phyloP scores from a whole-genome alignment of 2,329 filamentous ascomycete species.

The Cladosporium halotolerans region DNA sequence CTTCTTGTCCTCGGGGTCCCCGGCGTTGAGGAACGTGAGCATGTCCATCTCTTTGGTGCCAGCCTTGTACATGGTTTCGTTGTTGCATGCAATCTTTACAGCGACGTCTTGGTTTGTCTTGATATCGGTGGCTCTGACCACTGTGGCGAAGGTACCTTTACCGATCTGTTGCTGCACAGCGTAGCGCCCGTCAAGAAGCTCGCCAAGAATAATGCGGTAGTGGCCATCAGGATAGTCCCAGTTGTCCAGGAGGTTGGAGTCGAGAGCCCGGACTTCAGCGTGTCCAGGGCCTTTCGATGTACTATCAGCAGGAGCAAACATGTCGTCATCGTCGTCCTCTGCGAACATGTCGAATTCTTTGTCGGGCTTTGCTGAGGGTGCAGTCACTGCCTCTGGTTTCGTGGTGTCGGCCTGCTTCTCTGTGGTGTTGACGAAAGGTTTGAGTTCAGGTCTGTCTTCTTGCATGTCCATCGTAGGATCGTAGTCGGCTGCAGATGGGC shows the following conservation, averaged over 20 bases:
- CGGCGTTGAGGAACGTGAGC: conserved; percentile 74
- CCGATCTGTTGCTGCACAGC: conserved; percentile 82
- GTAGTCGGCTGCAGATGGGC: conserved; percentile 87
- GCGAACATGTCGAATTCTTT: conserved; percentile 60
- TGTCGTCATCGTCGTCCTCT: conserved; percentile 67
- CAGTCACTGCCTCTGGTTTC: not conserved
- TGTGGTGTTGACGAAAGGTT: conserved; percentile 15
- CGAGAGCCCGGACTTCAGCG: conserved; percentile 46
- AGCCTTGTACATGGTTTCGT: conserved; percentile 67
- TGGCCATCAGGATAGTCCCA: conserved; percentile 93
- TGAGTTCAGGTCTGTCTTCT: conserved; percentile 53
- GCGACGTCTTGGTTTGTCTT: conserved; percentile 68
- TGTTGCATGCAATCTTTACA: conserved; percentile 96
- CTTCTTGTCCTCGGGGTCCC: conserved; percentile 82
- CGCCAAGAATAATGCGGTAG: conserved; percentile 89
- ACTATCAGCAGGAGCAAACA: conserved; percentile 67
- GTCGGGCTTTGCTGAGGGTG: conserved; percentile 31
- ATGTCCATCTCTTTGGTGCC: conserved; percentile 94
- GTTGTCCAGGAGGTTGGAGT: conserved; percentile 77
- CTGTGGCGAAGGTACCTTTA: conserved; percentile 92
- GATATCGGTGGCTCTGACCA: conserved; percentile 80
- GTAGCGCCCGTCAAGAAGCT: conserved; percentile 83
- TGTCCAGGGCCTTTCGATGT: conserved; percentile 39
- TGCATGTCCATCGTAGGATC: conserved; percentile 84
- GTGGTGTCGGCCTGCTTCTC: not conserved